Base-by-base conservation (phyloP, 2,329 filamentous ascomycete genomes). In the Botrytis sinoallii region DNA sequence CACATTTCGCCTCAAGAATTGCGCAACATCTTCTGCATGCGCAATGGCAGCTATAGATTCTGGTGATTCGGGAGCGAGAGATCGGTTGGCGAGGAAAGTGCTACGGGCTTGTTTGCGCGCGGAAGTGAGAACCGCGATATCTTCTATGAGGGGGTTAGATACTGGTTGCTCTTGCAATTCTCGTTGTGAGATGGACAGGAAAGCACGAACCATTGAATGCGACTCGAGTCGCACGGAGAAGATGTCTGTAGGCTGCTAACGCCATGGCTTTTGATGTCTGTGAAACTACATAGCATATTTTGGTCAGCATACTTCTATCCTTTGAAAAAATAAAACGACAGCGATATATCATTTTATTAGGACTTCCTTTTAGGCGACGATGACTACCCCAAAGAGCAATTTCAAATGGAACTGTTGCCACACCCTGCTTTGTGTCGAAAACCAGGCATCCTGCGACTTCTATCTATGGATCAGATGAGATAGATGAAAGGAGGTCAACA, bases 1-100 rank as follows among this genome's bases (percentile, higher is more conserved):
- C 4, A 99, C 86, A 79, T 98, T 98, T 81, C 93, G 86, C 77
- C 89, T 86, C 75, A 99, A 81, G 73, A 98, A 91, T 76, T 88
- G 87, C 4, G 95, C 93, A 4, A 98, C 90, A 59, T 96, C 93
- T 75, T 95, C 86, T 14, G 95, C 96, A 79, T 97, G 91, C 77
- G 90, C 85, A 75, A 99, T 89, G 16, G 90, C 90, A 73, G 89
- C 87, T 22, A 85, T 83, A 0, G 89, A 85, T 74, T 90, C 88
- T 20, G 90, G 85, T 73, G 89, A 88, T 20, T 86, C 84, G 0
- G 88, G 82, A 7, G 88, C 83, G 18, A 94, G 83, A 3, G 85
- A 82, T 61, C 89, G 87, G 78, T 93, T 92, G 72, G 87, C 84
- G 70, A 91, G 89, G 83, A 99, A 99, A 25, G 88, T 88, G 63